Conservation (phyloP, 2,329 filamentous ascomycete genomes). For the Fusarium sulawesiense region DNA sequence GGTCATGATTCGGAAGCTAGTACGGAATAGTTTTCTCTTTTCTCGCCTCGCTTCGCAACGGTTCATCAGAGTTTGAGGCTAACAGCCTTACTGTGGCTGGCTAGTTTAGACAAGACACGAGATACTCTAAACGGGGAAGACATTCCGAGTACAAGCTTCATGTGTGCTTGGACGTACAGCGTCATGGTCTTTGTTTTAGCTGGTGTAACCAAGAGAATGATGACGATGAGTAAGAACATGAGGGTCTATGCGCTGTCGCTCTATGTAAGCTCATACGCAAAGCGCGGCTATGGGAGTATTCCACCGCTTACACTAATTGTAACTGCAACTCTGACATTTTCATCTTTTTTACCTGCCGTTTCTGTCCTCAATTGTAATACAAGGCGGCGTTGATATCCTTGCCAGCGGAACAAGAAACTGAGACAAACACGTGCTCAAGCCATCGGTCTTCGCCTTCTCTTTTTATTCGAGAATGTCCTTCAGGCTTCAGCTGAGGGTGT, state of each 20-base stretch:
- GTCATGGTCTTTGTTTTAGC: constrained; percentile 1
- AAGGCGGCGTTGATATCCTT: background rate
- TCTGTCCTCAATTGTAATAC: background rate
- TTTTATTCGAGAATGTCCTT: constrained; percentile 16
- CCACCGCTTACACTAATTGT: background rate
- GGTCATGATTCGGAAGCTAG: background rate
- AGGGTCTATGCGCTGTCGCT: constrained; percentile 13
- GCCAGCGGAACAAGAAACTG: background rate
- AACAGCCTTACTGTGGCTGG: constrained; percentile 7
- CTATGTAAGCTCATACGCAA: constrained; percentile 14
- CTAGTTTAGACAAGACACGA: constrained; percentile 4
- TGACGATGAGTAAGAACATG: background rate
- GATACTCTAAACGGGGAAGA: background rate
- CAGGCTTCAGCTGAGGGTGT: constrained; percentile 1
- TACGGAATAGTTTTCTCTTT: constrained; percentile 39
- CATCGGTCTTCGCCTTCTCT: constrained; percentile 7
- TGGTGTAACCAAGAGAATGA: background rate
- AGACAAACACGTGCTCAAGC: constrained; percentile 24
- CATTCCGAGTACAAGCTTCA: background rate
- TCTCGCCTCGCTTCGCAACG: constrained; percentile 17
- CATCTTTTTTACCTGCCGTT: background rate
- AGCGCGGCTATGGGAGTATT: constrained; percentile 30
- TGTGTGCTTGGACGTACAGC: constrained; percentile 7
- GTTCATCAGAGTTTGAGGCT: constrained; percentile 21
- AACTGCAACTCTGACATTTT: constrained; percentile 14